These are phyloP conservation scores for Phytophthora colocasiae DNA, from an alignment of 352 stramenopile species.

Conservation along the genomic window DNA sequence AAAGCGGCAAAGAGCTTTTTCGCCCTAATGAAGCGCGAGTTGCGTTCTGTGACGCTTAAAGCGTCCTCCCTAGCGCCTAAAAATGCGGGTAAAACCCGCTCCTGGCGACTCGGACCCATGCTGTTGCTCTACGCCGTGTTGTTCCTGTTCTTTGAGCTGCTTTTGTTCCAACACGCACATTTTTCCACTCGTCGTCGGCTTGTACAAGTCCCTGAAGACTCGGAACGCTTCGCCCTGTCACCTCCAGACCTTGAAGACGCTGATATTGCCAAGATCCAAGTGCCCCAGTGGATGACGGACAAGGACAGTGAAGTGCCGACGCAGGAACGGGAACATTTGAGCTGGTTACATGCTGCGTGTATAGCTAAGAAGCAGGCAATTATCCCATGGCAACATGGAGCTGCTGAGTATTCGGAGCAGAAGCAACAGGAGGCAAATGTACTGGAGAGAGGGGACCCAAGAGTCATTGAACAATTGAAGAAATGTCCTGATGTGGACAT, in stretches of 20 bases:
- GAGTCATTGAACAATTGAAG: constrained; percentile 37
- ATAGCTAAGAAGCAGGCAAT: constrained; percentile 33
- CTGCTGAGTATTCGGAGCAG: constrained; percentile 15
- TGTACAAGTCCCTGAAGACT: constrained; percentile 25
- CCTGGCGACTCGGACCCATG: constrained; percentile 22
- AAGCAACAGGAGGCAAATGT: constrained; percentile 13
- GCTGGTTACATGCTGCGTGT: constrained; percentile 36
- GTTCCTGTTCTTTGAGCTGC: constrained; percentile 28
- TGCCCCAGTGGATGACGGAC: constrained; percentile 38
- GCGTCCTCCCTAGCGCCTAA: constrained; percentile 6
- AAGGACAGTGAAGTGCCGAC: constrained; percentile 25
- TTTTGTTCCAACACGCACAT: constrained; percentile 16
- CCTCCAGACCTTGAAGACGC: constrained; percentile 27
- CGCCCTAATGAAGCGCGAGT: constrained; percentile 20
- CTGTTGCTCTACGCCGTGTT: constrained; percentile 21
- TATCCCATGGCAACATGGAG: constrained; percentile 40
- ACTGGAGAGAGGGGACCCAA: constrained; percentile 34
- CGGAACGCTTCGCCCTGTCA: constrained; percentile 22
- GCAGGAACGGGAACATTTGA: constrained; percentile 41
- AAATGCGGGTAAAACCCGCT: background rate
- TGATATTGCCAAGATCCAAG: constrained; percentile 21
- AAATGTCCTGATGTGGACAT: constrained; percentile 57
- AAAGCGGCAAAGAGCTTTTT: background rate
- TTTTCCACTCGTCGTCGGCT: constrained; percentile 18
- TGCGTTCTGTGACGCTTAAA: constrained; percentile 35